Base-by-base conservation (phyloP, 805 yeast genomes). In the Saturnispora quitensis region DNA sequence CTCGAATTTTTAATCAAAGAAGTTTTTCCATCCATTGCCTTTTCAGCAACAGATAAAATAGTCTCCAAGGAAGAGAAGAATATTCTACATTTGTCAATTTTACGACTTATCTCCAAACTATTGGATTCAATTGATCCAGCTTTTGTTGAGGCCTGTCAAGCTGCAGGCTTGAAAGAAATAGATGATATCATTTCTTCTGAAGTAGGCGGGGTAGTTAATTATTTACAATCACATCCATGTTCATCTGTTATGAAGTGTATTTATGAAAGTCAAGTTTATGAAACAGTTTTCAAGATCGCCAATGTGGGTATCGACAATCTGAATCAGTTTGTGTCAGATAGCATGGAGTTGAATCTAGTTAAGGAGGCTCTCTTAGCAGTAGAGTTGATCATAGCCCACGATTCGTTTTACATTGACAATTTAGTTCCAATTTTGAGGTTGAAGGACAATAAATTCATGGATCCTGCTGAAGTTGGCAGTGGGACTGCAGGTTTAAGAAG, bases 1-100 rank as follows among this genome's bases (percentile, higher is more conserved):
- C 64, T 86, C 50, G 91, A 88, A 50, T 89, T 79, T 58, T 63
- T 89, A 13, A 61, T 86, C n/a, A 68, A 75, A 12, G 86, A 84
- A 43, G 78, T 89, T 0, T 79, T 89, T 56, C 76, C 75, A 6
- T 76, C 78, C 25, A 69, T 86, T 2, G 61, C 68, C 2, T 65
- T 72, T 8, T 63, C 78, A 4, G 62, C 62, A 28, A 62, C 73
- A 12, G 54, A 69, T 33, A 43, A 20, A n/a, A 17, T 49, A 7
- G 43, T 49, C 2, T 24, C 45, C 24, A 68, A 52, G 3, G 60
- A 53, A 0, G 75, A 75, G 15, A 71, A 67, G 47, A 53, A 66
- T 9, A 63, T 72, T 1, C 58, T 90, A 10, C 90, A 86, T 59
- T 55, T 66, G 2, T 71, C 76, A 1, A 72, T 87, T 25, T 61